A percentile compares a stretch with the other conserved stretches of the same genome.
Conservation (phyloP, 345 rosid species). For the Zanthoxylum bungeanum region DNA sequence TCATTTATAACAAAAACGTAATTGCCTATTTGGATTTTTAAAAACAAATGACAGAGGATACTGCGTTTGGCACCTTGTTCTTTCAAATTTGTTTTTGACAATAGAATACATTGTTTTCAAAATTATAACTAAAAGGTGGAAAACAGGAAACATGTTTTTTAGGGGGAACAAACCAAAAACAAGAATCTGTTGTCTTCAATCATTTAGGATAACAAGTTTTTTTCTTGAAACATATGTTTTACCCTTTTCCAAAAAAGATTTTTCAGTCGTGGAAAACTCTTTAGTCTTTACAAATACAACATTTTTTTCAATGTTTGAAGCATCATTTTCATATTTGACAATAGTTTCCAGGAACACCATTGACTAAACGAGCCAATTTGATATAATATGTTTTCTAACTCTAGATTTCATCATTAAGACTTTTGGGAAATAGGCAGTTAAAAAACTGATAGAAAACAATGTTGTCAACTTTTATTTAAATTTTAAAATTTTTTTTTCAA, state of each 20-base stretch:
- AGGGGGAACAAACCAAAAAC: no score
- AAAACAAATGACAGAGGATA: no score
- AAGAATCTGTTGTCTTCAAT: background rate
- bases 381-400: no score
- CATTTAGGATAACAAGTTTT: background rate
- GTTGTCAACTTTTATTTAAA: no score
- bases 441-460: no score
- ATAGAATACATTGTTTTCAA: background rate
- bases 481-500: no score
- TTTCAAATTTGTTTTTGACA: no score
- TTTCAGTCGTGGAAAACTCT: background rate
- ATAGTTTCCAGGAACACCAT: background rate
- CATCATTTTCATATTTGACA: background rate
- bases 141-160: no score
- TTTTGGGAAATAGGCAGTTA: background rate
- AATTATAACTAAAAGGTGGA: no score
- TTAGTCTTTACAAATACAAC: background rate
- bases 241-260: no score
- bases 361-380: background rate
- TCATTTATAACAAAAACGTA: background rate
- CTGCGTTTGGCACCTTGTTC: background rate
- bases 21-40: background rate
- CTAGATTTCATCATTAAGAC: background rate
- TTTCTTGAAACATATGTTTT: background rate
- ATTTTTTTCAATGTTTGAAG: background rate